Percentiles rank a stretch among this genome's conserved stretches.
phyloP scores from a whole-genome alignment of 2,329 filamentous ascomycete genomes.

The Phyllosticta citriasiana region DNA sequence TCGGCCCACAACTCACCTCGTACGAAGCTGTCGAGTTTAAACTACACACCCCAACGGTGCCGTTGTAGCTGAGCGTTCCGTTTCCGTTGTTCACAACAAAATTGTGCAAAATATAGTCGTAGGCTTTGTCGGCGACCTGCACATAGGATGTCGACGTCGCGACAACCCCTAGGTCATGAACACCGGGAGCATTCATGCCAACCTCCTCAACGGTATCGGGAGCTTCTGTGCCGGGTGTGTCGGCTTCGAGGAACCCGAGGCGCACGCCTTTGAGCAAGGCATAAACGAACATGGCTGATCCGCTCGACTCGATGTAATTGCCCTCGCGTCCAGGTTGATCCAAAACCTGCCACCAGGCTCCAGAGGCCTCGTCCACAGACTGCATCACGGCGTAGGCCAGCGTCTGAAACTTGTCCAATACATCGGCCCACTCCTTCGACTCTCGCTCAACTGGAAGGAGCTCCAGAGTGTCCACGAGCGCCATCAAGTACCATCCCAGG shows the following conservation, averaged over 20 bases:
- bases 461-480: conserved; percentile 39
- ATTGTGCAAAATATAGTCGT: conserved; percentile 32
- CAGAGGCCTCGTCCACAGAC: conserved; percentile 30
- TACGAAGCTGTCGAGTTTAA: conserved; percentile 17
- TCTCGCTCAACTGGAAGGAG: conserved; percentile 27
- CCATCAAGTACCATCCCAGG: conserved; percentile 30
- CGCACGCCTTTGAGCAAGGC: conserved; percentile 26
- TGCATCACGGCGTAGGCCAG: conserved; percentile 33
- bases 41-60: conserved; percentile 22
- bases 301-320: conserved; percentile 53
- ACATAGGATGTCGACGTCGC: neutral
- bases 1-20: conserved; percentile 15
- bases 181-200: too few species aligned
- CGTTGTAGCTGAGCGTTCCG: conserved; percentile 22
- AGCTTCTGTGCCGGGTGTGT: neutral
- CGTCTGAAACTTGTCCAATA: conserved; percentile 28
- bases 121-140: conserved; percentile 20
- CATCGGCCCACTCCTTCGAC: conserved; percentile 4
- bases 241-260: conserved; percentile 18
- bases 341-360: conserved; percentile 52
- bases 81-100: conserved; percentile 37
- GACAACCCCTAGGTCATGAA: neutral
- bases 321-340: conserved; percentile 35
- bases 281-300: conserved; percentile 41
- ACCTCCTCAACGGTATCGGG: neutral